Conservation (phyloP, 2,329 filamentous ascomycete genomes). For the Cladosporium cucumerinum region DNA sequence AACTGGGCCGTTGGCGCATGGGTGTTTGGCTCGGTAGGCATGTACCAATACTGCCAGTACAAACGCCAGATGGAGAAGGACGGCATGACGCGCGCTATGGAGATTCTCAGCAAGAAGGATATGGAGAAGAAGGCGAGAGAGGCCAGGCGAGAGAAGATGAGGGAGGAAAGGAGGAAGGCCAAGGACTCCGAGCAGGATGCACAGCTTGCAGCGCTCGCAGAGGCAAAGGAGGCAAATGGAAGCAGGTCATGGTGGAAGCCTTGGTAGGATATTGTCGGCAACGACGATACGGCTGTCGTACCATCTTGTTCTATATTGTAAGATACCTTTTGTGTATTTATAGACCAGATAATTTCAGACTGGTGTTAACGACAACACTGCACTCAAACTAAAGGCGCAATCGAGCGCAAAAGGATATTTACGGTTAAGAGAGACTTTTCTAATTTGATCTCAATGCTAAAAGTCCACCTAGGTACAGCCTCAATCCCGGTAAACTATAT, state of each 20-base stretch:
- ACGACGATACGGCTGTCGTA: not conserved
- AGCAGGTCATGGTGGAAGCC: constrained; percentile 36
- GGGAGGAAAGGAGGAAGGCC: constrained; percentile 40
- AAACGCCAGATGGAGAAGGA: constrained; percentile 69
- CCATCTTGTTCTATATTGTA: not conserved
- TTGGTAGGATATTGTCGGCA: constrained; percentile 24
- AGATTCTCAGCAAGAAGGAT: constrained; percentile 73
- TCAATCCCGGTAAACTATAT: not conserved
- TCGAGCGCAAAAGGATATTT: not conserved
- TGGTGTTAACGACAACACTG: not conserved
- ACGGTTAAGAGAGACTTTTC: not conserved
- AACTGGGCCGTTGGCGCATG: constrained; percentile 87
- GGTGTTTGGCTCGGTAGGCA: constrained; percentile 63
- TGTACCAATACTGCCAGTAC: constrained; percentile 82
- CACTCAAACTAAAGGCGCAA: not conserved
- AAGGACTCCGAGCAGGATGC: constrained; percentile 44
- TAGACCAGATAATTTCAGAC: not conserved
- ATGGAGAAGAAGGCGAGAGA: constrained; percentile 55
- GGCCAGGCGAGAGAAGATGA: constrained; percentile 40
- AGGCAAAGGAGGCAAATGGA: constrained; percentile 19
- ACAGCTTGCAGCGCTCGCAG: constrained; percentile 31
- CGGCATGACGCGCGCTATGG: constrained; percentile 81
- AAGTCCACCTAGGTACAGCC: not conserved
- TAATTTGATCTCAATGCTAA: not conserved
- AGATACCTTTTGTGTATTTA: constrained; percentile 1